phyloP scores from a whole-genome alignment of 2,329 filamentous ascomycete genomes.

The Ceratocystis harringtonii region DNA sequence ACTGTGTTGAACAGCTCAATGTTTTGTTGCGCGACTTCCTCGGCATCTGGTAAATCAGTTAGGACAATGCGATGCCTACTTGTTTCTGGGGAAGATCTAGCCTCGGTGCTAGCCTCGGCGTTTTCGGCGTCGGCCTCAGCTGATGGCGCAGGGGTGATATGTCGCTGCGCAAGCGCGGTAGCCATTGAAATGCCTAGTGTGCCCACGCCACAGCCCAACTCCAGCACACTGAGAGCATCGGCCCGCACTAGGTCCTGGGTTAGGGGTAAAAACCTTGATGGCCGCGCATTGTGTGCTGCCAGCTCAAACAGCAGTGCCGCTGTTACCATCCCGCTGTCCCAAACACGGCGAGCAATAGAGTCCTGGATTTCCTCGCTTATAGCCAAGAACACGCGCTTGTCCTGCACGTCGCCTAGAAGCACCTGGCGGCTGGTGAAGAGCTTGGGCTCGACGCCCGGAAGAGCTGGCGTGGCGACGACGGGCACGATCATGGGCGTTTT shows the following conservation, averaged over 20 bases:
- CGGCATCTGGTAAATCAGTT: constrained; percentile 41
- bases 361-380: constrained; percentile 43
- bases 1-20: constrained; percentile 24
- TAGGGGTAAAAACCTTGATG: not conserved
- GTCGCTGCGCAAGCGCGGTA: constrained; percentile 23
- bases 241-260: not conserved
- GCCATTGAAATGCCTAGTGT: constrained; percentile 38
- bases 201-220: constrained; percentile 43
- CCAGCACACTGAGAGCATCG: constrained; percentile 27
- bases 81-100: not conserved
- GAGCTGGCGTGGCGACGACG: constrained; percentile 9
- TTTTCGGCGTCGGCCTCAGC: not conserved
- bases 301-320: constrained; percentile 24
- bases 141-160: not conserved
- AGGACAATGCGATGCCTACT: constrained; percentile 29
- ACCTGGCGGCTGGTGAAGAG: constrained; percentile 15
- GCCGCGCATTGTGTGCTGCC: not conserved
- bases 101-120: not conserved
- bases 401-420: constrained; percentile 15
- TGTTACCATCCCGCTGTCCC: constrained; percentile 41
- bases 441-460: constrained; percentile 8
- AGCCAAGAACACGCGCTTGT: constrained; percentile 14
- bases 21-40: constrained; percentile 34
- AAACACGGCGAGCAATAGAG: constrained; percentile 44
- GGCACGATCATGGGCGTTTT: constrained; percentile 15